Percentiles rank a stretch among this genome's conserved stretches.
phyloP scores from a whole-genome alignment of 768 basidiomycete species.

The Leccinum ochraceum region DNA sequence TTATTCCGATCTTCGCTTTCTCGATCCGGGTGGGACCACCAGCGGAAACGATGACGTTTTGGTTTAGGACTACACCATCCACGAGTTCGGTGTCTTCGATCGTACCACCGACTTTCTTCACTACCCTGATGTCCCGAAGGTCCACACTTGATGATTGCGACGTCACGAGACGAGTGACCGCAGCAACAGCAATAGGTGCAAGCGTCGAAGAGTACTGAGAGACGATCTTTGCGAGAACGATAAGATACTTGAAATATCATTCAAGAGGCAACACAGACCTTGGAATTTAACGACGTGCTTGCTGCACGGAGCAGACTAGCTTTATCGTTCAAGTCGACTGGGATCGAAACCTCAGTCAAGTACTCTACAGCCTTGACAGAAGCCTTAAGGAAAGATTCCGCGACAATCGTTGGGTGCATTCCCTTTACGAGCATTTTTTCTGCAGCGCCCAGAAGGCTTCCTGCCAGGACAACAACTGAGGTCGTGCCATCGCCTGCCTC shows the following conservation, averaged over 20 bases:
- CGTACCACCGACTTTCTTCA: conserved; percentile 98
- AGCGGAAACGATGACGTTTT: conserved; percentile 86
- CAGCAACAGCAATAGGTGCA: conserved; percentile 98
- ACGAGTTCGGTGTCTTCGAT: conserved; percentile 98
- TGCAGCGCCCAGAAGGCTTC: conserved; percentile 88
- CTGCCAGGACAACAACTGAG: conserved; percentile 94
- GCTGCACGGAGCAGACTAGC: conserved; percentile 87
- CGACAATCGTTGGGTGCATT: conserved; percentile 96
- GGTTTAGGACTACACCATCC: conserved; percentile 96
- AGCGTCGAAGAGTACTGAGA: conserved; percentile 98
- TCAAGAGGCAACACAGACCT: conserved; percentile 48
- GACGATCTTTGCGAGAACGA: conserved; percentile 67
- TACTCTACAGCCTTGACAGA: conserved; percentile 93
- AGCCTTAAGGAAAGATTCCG: conserved; percentile 93
- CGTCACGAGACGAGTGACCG: conserved; percentile 89
- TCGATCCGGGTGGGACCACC: conserved; percentile 95
- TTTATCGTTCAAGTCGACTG: conserved; percentile 88
- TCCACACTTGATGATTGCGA: conserved; percentile 93
- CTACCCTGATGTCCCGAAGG: conserved; percentile 91
- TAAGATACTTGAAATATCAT: conserved; percentile 9
- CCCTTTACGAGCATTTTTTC: conserved; percentile 97
- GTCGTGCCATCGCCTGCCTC: conserved; percentile 99
- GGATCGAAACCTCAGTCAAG: conserved; percentile 88
- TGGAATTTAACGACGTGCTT: conserved; percentile 94
- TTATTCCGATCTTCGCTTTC: conserved; percentile 97